Conservation (phyloP, 2,329 filamentous ascomycete species). For the Pseudogymnoascus sp. region DNA sequence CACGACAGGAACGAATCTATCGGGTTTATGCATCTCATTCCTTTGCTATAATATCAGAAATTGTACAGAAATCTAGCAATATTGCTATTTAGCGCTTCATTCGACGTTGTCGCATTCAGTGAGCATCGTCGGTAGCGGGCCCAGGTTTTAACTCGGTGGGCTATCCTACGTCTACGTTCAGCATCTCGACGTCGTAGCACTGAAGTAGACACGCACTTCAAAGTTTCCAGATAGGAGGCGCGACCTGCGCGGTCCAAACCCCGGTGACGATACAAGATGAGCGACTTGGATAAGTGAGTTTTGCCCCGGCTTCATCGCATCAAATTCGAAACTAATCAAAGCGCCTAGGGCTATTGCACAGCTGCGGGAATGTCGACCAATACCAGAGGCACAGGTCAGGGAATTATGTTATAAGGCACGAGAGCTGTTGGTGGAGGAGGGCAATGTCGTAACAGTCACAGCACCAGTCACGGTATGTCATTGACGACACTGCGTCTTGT, state of each 20-base stretch:
- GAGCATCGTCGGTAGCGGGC: background rate
- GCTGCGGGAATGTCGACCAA: slow-evolving; percentile 88
- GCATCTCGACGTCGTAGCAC: background rate
- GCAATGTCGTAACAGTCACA: slow-evolving; percentile 90
- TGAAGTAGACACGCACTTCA: background rate
- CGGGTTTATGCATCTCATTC: background rate
- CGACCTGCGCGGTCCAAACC: slow-evolving; percentile 10
- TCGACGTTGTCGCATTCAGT: background rate
- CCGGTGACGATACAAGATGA: slow-evolving; percentile 49
- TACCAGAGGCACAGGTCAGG: slow-evolving; percentile 88
- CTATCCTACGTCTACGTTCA: background rate
- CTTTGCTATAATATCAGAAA: background rate
- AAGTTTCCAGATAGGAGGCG: slow-evolving; percentile 14
- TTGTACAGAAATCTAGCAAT: background rate
- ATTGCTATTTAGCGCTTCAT: background rate
- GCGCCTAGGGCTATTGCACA: slow-evolving; percentile 76
- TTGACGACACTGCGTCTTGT: background rate
- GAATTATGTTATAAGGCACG: slow-evolving; percentile 96
- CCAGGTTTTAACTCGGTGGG: background rate
- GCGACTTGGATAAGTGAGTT: slow-evolving; percentile 78
- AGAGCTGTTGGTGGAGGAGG: slow-evolving; percentile 93
- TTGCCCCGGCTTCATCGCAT: background rate
- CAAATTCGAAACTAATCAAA: slow-evolving; percentile 12
- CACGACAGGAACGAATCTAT: slow-evolving; percentile 2
- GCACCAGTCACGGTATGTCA: slow-evolving; percentile 76